Conservation (phyloP, 306 rosid species). For the Hippophae tibetana region DNA sequence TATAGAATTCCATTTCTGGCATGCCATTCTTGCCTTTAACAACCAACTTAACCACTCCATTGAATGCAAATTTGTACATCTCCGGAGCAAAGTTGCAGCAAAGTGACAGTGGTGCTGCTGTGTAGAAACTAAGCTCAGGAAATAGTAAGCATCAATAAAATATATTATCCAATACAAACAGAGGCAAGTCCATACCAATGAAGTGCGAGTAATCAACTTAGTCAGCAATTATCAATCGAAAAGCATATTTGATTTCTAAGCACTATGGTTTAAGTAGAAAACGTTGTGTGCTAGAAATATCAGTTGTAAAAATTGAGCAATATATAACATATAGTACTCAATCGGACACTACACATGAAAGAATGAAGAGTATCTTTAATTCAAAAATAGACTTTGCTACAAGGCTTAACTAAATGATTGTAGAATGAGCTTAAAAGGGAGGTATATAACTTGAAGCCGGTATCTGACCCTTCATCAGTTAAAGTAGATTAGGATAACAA, state of each 20-base stretch:
- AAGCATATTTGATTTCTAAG: background rate
- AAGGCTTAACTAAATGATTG: background rate
- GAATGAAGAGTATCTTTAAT: too few relatives aligned
- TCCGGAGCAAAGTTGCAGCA: constrained; percentile 59
- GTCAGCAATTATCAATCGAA: background rate
- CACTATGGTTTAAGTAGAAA: background rate
- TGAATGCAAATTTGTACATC: constrained; percentile 34
- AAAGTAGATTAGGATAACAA: background rate
- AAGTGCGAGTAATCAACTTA: background rate
- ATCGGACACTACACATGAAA: background rate
- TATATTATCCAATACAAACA: background rate
- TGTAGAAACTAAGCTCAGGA: constrained; percentile 63
- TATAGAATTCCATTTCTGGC: constrained; percentile 40
- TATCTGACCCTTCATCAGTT: background rate
- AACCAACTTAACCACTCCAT: constrained; percentile 45
- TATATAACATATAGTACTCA: background rate
- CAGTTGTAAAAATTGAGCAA: background rate
- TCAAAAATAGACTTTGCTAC: background rate
- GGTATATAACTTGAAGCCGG: background rate
- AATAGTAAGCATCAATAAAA: constrained; percentile 25
- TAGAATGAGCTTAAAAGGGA: background rate
- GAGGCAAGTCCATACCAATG: background rate
- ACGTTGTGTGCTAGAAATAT: background rate
- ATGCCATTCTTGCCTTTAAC: constrained; percentile 62
- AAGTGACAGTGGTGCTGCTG: constrained; percentile 77